Evolutionary conservation across 768 basidiomycete species (phyloP), one percentile per base, ranked within the genome.

Genomic region (Tricholoma flavovirens): DNA sequence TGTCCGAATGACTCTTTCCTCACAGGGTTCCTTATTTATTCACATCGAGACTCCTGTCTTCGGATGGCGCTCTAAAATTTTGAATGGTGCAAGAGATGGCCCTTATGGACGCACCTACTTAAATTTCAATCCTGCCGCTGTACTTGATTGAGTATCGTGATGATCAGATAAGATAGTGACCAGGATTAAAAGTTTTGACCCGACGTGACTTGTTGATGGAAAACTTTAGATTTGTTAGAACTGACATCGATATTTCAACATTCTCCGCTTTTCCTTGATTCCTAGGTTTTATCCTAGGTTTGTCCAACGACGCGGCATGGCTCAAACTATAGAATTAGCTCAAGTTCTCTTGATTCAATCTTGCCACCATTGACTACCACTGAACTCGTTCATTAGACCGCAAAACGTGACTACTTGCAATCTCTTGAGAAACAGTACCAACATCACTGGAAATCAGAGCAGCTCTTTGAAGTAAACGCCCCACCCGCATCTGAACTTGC

Each of bases 351-450:
- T 19, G 53, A 40, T 19, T 32, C 26, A 30, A 21, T 49, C n/a
- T 49, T 24, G 22, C 7, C 12, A 50, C 36, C 38, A 40, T 48
- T 38, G 30, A 50, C n/a, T 32, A 32, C 10, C 2, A 32, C 30
- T 32, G 6, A 32, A 32, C 14, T 57, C 60, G 56, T 61, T 42
- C 51, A 46, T 54, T 71, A 98, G 93, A 98, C 96, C 14, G 90
- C 81, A 65, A 99, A 98, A 71, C 83, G 97, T 69, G 97, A 99
- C 75, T 76, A 86, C 64, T 73, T 99, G 53, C 87, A 82, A 66
- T 77, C 79, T 19, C 75, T 98, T 56, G 97, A 98, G 72, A 81
- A 84, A 65, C 80, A 84, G 70, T 93, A 92, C 62, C 96, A 98
- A 73, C 71, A 80, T 58, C 77, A 79, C 66, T 99, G 97, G 97